phyloP scores from a whole-genome alignment of 2,329 filamentous ascomycete species.

The Alternaria incomplexa region DNA sequence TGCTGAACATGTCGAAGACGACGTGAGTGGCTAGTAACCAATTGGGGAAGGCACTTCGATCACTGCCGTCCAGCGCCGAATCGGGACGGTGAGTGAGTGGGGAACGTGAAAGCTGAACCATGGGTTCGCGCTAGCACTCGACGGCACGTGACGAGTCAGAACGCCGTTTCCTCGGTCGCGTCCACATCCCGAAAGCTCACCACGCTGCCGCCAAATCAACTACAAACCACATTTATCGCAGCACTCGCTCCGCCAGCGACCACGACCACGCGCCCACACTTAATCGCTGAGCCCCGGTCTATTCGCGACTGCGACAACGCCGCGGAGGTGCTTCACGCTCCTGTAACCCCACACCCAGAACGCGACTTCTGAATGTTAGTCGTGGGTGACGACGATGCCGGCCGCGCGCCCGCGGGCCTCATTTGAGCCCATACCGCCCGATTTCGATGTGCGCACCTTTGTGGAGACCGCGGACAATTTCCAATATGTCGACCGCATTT shows the following conservation, averaged over 20 bases:
- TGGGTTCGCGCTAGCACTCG: conserved; percentile 17
- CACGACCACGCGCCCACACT: background rate
- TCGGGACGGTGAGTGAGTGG: conserved; percentile 3
- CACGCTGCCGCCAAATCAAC: background rate
- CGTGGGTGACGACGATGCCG: conserved; percentile 65
- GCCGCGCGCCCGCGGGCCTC: conserved; percentile 80
- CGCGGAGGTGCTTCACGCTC: background rate
- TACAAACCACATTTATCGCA: background rate
- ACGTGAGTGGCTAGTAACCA: background rate
- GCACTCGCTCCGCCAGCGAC: background rate
- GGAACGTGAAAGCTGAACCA: background rate
- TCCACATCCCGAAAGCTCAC: background rate
- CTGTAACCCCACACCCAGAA: background rate
- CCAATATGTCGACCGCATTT: conserved; percentile 82
- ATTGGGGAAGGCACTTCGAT: background rate
- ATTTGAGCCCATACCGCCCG: conserved; percentile 88
- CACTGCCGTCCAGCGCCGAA: background rate
- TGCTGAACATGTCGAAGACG: background rate
- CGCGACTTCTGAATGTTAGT: conserved; percentile 17
- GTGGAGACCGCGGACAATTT: conserved; percentile 85
- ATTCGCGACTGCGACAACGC: background rate
- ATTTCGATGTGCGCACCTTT: conserved; percentile 76
- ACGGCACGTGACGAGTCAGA: conserved; percentile 15
- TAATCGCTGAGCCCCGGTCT: background rate
- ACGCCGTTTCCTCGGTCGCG: conserved; percentile 1